These are phyloP conservation scores for Acacia melanoxylon DNA, from an alignment of 306 rosid genomes.

Conservation along the genomic window DNA sequence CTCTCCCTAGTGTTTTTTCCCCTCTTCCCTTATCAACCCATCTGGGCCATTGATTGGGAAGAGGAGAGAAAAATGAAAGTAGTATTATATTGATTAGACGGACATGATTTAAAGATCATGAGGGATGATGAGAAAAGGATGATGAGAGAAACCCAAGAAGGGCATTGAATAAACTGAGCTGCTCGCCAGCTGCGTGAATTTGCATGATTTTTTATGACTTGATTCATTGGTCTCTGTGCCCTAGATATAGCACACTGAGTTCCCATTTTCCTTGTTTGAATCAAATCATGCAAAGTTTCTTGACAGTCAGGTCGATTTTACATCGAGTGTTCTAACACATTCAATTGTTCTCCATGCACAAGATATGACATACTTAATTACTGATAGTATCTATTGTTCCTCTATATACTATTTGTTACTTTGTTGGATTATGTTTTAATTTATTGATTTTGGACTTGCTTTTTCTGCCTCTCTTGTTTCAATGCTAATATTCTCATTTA, in stretches of 20 bases:
- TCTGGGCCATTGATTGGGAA: too few relatives aligned
- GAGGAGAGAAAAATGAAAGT: too few relatives aligned
- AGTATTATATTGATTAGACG: too few relatives aligned
- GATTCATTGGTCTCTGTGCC: not conserved
- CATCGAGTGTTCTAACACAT: slow-evolving; percentile 3
- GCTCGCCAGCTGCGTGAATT: not conserved
- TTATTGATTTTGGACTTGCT: slow-evolving; percentile 20
- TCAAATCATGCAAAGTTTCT: slow-evolving; percentile 9
- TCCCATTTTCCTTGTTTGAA: slow-evolving; percentile 15
- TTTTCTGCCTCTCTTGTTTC: not conserved
- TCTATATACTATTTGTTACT: slow-evolving; percentile 12
- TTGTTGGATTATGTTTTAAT: slow-evolving; percentile 19
- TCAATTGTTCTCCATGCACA: not conserved
- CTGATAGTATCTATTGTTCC: not conserved
- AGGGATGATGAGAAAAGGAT: too few relatives aligned
- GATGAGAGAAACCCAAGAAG: too few relatives aligned
- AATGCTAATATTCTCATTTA: slow-evolving; percentile 17
- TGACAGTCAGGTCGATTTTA: slow-evolving; percentile 9
- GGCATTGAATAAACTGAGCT: not conserved
- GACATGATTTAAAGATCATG: too few relatives aligned
- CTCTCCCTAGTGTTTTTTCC: too few relatives aligned
- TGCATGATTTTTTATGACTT: slow-evolving; percentile 23
- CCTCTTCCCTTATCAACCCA: too few relatives aligned
- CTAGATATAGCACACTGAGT: not conserved
- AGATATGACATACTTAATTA: slow-evolving; percentile 13